A percentile compares a stretch with the other conserved stretches of the same genome.
These are phyloP conservation scores for Moringa oleifera DNA, from an alignment of 345 rosid genomes.

Conservation along the genomic window DNA sequence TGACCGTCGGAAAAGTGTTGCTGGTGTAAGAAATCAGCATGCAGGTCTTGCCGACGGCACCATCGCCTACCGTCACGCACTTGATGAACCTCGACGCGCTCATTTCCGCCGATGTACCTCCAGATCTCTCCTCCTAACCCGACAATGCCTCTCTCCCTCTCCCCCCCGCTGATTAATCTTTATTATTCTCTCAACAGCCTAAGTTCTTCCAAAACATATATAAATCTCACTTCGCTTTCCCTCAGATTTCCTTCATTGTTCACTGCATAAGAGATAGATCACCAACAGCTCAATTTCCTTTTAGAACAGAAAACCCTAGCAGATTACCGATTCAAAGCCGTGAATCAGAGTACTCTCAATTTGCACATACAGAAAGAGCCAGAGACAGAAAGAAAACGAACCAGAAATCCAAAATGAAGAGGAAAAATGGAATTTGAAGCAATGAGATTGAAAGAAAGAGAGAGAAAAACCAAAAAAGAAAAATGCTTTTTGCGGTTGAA, in stretches of 20 bases:
- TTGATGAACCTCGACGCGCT: conserved; percentile 92
- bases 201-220: background rate
- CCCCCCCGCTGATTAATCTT: background rate
- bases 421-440: background rate
- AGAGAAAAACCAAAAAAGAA: too few relatives aligned
- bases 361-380: background rate
- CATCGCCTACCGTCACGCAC: conserved; percentile 98
- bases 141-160: background rate
- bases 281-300: background rate
- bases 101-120: conserved; percentile 30
- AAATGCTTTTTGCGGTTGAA: conserved; percentile 19
- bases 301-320: background rate
- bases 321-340: too few relatives aligned
- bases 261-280: background rate
- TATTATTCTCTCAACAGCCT: background rate
- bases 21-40: conserved; percentile 93
- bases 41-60: conserved; percentile 96
- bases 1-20: conserved; percentile 94
- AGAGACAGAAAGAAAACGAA: background rate
- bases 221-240: background rate
- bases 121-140: background rate
- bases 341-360: conserved; percentile 5
- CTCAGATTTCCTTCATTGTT: conserved; percentile 13
- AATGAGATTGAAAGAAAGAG: conserved; percentile 5
- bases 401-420: conserved; percentile 4